Percentiles rank a stretch among this genome's conserved stretches.
Evolutionary conservation across 1,139 yeast species (phyloP).

Genomic region (Torulaspora pretoriensis): DNA sequence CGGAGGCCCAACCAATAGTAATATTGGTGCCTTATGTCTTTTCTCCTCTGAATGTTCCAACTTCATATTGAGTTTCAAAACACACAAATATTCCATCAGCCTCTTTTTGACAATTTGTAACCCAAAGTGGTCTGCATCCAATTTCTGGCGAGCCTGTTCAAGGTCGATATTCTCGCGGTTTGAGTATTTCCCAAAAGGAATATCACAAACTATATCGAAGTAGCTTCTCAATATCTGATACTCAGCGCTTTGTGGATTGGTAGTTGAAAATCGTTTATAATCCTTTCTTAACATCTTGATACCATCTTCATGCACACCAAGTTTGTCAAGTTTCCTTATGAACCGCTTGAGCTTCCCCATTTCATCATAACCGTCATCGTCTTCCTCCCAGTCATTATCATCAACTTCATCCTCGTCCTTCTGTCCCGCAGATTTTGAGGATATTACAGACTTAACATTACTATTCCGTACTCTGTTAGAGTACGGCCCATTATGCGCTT

Average conservation of each 20-base stretch:
- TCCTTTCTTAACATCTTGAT: slow-evolving; percentile 54
- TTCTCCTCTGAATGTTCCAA: slow-evolving; percentile 8
- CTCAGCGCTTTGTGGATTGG: slow-evolving; percentile 60
- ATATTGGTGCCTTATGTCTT: slow-evolving; percentile 51
- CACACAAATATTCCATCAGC: slow-evolving; percentile 75
- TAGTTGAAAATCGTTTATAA: slow-evolving; percentile 51
- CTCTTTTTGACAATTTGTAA: slow-evolving; percentile 76
- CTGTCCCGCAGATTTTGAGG: neutral
- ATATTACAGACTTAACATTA: neutral
- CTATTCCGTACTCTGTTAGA: neutral
- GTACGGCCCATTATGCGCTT: slow-evolving; percentile 19
- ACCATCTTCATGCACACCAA: slow-evolving; percentile 46
- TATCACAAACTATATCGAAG: slow-evolving; percentile 60
- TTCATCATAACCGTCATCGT: slow-evolving; percentile 44
- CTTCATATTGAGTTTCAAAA: slow-evolving; percentile 48
- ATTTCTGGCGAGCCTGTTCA: slow-evolving; percentile 50
- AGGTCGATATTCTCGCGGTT: slow-evolving; percentile 42
- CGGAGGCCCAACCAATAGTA: slow-evolving; percentile 88
- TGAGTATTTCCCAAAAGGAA: slow-evolving; percentile 52
- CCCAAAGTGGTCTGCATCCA: slow-evolving; percentile 83
- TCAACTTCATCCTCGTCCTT: slow-evolving; percentile 2
- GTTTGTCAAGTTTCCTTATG: slow-evolving; percentile 40
- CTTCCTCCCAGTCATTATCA: slow-evolving; percentile 35
- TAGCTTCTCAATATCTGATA: slow-evolving; percentile 63
- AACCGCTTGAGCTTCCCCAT: slow-evolving; percentile 47